Conservation (phyloP, 768 basidiomycete genomes). For the Pisolithus orientalis region DNA sequence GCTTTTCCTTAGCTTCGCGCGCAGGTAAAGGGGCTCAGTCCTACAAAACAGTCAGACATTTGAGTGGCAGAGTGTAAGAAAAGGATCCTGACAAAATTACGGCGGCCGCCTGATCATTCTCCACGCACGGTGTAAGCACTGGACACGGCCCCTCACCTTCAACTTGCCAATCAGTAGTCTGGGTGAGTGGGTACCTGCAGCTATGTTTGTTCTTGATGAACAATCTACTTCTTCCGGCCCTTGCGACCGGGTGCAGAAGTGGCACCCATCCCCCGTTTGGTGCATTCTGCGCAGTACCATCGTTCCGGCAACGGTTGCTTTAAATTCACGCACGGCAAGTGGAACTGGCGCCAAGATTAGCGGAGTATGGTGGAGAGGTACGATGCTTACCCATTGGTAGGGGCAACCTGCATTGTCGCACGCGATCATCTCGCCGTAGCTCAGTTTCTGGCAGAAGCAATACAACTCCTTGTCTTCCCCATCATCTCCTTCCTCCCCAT, state of each 20-base stretch:
- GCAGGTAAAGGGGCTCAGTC: neutral
- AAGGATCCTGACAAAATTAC: neutral
- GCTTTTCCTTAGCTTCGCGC: neutral
- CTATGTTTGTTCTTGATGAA: too few species aligned
- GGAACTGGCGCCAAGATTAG: conserved; percentile 40
- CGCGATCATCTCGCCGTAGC: conserved; percentile 64
- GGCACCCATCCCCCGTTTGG: conserved; percentile 30
- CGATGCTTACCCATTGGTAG: conserved; percentile 55
- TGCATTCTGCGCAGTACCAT: conserved; percentile 58
- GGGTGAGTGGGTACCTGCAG: too few species aligned
- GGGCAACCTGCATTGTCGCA: conserved; percentile 53
- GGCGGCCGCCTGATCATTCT: too few species aligned
- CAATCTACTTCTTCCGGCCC: conserved; percentile 33
- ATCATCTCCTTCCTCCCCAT: conserved; percentile 43
- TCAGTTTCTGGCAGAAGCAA: conserved; percentile 57
- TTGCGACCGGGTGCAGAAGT: conserved; percentile 27
- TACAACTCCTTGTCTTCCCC: conserved; percentile 54
- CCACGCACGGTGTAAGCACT: too few species aligned
- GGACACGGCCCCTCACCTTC: too few species aligned
- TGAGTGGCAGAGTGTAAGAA: neutral
- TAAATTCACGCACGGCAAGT: conserved; percentile 53
- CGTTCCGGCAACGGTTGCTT: conserved; percentile 49
- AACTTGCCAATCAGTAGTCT: too few species aligned
- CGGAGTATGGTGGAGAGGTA: neutral
- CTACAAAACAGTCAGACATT: neutral